Evolutionary conservation across 2,329 filamentous ascomycete genomes (phyloP), one percentile per base, ranked within the genome.

Genomic region (Colletotrichum sojae): DNA sequence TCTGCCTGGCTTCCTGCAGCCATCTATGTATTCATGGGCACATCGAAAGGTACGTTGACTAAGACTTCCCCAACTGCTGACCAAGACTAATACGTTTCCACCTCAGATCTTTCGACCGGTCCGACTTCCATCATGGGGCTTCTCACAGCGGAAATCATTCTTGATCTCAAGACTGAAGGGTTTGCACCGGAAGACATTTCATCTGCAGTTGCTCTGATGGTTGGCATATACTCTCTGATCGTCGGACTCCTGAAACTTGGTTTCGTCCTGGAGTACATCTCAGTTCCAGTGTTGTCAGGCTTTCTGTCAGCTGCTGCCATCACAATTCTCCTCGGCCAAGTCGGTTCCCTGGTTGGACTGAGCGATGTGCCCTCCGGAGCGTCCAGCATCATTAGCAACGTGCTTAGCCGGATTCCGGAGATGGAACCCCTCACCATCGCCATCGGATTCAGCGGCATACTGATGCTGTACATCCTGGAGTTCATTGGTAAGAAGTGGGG

Each of bases 281-380:
- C 89, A 0, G 83, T 89, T 1, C 89, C 89, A 0, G 88, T 91
- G 1, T 82, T 92, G 0, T 88, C 83, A 6, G 90, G 90, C 5
- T 91, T 91, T 79, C 90, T 92, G 72, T 90, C 89, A 0, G 89
- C 89, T 2, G 89, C 90, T 1, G 90, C 89, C 25, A 86, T 92
- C 55, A 89, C 88, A 36, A 91, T 92, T 74, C 86, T 88, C 22
- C 85, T 91, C 57, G 89, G 88, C n/a, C 90, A 92, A 75, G 84
- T 92, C 64, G 87, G 84, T 4, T 87, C 86, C 1, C 83, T 91
- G 0, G 84, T 91, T 2, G 89, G 89, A 10, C 83, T 88, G 10
- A 58, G 53, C 40, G 80, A 82, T 27, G 83, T 88, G 1, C 83
- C 85, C 3, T 82, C 83, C 27, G 85, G 85, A 2, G 85, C 88